Percentiles rank a stretch among this genome's conserved stretches.
Conservation (phyloP, 306 rosid genomes). For the Cicer judaicum region DNA sequence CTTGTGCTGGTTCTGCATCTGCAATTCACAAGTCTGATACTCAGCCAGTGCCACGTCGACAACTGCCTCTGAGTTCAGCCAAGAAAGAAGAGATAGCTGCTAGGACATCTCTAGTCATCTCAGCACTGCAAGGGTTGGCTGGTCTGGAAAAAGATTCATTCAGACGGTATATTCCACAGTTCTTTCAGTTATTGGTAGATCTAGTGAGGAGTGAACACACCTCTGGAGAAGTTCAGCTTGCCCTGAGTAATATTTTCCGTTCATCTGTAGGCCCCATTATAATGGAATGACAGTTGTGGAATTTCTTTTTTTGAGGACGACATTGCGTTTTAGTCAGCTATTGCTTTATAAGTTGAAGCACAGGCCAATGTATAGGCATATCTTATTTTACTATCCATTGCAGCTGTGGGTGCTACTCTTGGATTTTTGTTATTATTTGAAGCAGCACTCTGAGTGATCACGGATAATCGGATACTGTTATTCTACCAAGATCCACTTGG, state of each 20-base stretch:
- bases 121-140: slow-evolving; percentile 70
- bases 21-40: slow-evolving; percentile 45
- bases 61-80: slow-evolving; percentile 78
- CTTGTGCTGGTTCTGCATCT: slow-evolving; percentile 63
- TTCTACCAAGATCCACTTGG: not conserved
- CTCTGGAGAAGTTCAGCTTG: slow-evolving; percentile 89
- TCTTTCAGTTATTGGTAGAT: slow-evolving; percentile 87
- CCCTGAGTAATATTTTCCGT: slow-evolving; percentile 74
- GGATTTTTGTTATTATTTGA: slow-evolving; percentile 38
- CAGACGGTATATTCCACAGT: slow-evolving; percentile 64
- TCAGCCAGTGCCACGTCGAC: slow-evolving; percentile 56
- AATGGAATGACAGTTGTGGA: slow-evolving; percentile 54
- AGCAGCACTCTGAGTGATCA: not conserved
- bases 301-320: slow-evolving; percentile 35
- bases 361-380: slow-evolving; percentile 39
- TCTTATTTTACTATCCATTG: slow-evolving; percentile 12
- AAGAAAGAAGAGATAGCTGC: slow-evolving; percentile 92
- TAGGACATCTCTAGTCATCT: slow-evolving; percentile 72
- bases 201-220: slow-evolving; percentile 86
- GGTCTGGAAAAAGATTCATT: slow-evolving; percentile 67
- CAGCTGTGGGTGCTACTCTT: slow-evolving; percentile 26
- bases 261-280: slow-evolving; percentile 85
- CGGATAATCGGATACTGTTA: not conserved
- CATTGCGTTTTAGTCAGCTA: slow-evolving; percentile 40
- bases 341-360: slow-evolving; percentile 42